phyloP scores from a whole-genome alignment of 306 rosid species.

The Fragaria ananassa region DNA sequence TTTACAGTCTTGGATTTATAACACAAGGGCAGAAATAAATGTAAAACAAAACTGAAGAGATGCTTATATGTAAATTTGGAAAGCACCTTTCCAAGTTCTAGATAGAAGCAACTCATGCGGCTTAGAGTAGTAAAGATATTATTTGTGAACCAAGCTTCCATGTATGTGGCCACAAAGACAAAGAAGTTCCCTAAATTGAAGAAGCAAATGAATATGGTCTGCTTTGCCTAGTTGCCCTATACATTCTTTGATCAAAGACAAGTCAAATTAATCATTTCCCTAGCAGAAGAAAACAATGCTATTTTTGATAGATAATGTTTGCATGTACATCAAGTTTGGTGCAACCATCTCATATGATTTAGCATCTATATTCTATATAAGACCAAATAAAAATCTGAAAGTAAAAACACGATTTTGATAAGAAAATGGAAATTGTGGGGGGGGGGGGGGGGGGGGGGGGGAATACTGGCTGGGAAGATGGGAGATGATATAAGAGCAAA shows the following conservation, averaged over 20 bases:
- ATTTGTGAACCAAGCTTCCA: neutral
- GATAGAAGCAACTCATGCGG: neutral
- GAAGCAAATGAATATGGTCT: neutral
- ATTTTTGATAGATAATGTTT: neutral
- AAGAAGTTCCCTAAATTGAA: neutral
- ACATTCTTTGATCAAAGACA: neutral
- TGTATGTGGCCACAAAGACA: neutral
- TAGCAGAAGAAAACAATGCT: neutral
- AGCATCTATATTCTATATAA: neutral
- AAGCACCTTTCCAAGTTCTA: neutral
- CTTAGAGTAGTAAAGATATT: neutral
- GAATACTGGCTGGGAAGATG: constrained; percentile 14
- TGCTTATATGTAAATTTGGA: neutral
- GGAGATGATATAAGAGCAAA: constrained; percentile 13
- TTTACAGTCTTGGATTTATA: neutral
- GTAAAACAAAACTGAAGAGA: neutral
- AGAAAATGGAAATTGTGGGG: neutral
- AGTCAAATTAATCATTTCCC: neutral
- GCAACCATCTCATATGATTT: neutral
- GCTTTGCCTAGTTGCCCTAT: neutral
- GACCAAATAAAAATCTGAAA: neutral
- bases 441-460: neutral
- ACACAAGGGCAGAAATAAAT: neutral
- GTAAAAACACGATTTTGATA: neutral
- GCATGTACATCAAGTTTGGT: neutral